Evolutionary conservation across 805 yeast genomes (phyloP), one percentile per base, ranked within the genome.

Genomic region (Candida ascalaphidarum): DNA sequence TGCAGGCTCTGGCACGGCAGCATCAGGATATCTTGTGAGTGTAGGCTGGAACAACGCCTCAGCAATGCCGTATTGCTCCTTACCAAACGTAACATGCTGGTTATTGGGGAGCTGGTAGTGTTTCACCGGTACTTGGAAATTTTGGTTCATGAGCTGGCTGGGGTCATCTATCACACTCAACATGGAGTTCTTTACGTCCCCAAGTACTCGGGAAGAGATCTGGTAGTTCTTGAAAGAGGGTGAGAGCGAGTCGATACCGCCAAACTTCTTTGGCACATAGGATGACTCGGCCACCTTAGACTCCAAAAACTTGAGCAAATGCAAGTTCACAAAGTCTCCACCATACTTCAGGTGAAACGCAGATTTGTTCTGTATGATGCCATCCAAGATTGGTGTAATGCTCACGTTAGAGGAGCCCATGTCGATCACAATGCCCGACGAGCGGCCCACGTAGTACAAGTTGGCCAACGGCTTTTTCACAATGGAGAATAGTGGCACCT

Each of bases 241-340:
- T 14, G 50, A 35, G 20, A 36, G 39, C 21, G 33, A 38, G 23
- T 35, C 32, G n/a, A n/a, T n/a, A 14, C 22, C 26, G 10, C 26
- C 13, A 21, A 23, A 32, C 1, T 37, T 31, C n/a, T 41, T 39
- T 3, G 21, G 68, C 48, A 32, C 51, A 22, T 49, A 48, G 12
- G 48, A 41, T n/a, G n/a, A n/a, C 14, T 46, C 33, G 26, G 59
- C 56, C 27, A 49, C 34, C 24, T 44, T 41, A 14, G 38, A 33
- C 50, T 52, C 36, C 66, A 65, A 42, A 57, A 44, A 71, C 28
- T 71, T 61, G 38, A 69, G 52, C 2, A 77, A 60, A 53, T 81
- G 83, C 28, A 73, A 63, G 49, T 79, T 81, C 31, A 82, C 51
- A 50, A 80, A 88, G 50, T 86, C 89, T 7, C 96, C 97, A 3